Base-by-base conservation (phyloP, 192 early-diverging fungal species). In the Funneliformis geosporum region DNA sequence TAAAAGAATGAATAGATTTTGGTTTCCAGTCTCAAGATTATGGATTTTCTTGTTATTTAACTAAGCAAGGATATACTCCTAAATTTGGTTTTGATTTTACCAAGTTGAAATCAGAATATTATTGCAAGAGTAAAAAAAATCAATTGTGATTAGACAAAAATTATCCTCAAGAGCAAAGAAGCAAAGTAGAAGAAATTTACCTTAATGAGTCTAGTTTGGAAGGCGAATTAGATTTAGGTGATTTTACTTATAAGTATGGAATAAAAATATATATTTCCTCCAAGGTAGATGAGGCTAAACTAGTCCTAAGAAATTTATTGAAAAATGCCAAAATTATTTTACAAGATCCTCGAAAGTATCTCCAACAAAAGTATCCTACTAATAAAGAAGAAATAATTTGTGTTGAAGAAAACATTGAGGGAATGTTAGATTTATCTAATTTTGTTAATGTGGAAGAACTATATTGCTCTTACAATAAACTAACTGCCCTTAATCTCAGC, bases 391-490 rank as follows among this genome's bases (percentile, higher is more conserved):
- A 73, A 14, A 5, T 73, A 73, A 28, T 47, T n/a, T 5, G 44
- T 46, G 42, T 33, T 44, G 16, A n/a, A 27, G 16, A 73, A 47
- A 44, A 46, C n/a, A 25, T 73, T 18, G 70, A 73, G 47, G 70
- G 70, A 25, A 73, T 47, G n/a, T 73, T 73, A 73, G 46, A 47
- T 50, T 23, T 73, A 46, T 47, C 70, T 23, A 43, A 50, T 47
- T 73, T 50, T 73, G 42, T 25, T 10, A 73, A 73, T 55, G 6
- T 73, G 25, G n/a, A 73, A 73, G 8, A n/a, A n/a, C 28, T 73
- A 27, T 2, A 27, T 50, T 73, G 71, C 18, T 25, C 18, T 73
- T 28, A 42, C 25, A 73, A 73, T 47, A 10, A 73, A 47, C 11
- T 73, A 27, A 73, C 47, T 33, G 8, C 5, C 28, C 71, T n/a